A percentile compares a stretch with the other conserved stretches of the same genome.
phyloP scores from a whole-genome alignment of 306 rosid genomes.

The Crotalaria pallida region DNA sequence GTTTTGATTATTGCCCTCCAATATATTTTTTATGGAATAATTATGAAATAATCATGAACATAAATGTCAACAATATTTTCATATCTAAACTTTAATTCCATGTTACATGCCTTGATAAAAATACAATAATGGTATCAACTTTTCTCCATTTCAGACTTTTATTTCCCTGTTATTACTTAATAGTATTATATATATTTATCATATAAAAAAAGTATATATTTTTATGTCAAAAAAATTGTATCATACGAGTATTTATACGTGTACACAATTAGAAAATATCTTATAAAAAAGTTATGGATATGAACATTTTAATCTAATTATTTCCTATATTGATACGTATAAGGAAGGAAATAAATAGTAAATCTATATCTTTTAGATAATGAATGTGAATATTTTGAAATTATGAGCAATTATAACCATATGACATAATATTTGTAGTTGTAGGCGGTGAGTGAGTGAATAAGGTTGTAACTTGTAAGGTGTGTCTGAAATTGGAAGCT shows the following conservation, averaged over 20 bases:
- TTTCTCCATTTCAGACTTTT: background rate
- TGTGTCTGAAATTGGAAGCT: slow-evolving; percentile 36
- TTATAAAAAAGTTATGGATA: too few relatives aligned
- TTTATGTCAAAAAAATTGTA: background rate
- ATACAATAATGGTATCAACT: background rate
- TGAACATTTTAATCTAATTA: background rate
- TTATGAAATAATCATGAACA: slow-evolving; percentile 5
- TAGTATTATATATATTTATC: background rate
- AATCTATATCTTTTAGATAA: background rate
- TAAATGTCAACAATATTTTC: slow-evolving; percentile 3
- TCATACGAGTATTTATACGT: background rate
- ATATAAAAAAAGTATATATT: too few relatives aligned
- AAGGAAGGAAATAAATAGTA: background rate
- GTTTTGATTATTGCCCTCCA: background rate
- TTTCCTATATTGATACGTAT: background rate
- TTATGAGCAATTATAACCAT: slow-evolving; percentile 14
- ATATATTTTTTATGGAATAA: background rate
- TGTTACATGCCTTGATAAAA: slow-evolving; percentile 13
- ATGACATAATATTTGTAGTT: slow-evolving; percentile 20
- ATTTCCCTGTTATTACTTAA: background rate
- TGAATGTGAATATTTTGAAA: slow-evolving; percentile 31
- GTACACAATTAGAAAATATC: background rate
- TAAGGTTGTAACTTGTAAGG: slow-evolving; percentile 11
- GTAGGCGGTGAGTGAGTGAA: background rate
- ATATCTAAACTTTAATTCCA: background rate